Evolutionary conservation across 2,329 filamentous ascomycete genomes (phyloP).

Genomic region (Pseudogymnoascus sp.): DNA sequence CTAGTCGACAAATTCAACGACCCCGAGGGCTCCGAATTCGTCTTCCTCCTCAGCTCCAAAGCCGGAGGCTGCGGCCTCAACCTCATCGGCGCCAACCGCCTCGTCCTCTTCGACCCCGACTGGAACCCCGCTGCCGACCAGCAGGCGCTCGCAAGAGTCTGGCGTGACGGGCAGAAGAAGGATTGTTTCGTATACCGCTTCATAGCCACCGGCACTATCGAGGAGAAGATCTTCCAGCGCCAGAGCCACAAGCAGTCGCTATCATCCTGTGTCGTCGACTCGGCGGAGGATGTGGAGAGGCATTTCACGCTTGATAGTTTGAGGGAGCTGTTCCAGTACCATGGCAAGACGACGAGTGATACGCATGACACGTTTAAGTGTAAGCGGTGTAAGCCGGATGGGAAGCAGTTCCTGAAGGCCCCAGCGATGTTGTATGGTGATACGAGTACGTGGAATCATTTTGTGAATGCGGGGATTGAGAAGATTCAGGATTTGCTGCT

Average conservation of each 20-base stretch:
- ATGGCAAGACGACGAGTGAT: slow-evolving; percentile 74
- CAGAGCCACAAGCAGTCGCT: slow-evolving; percentile 97
- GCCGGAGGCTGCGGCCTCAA: slow-evolving; percentile 95
- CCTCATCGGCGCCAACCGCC: slow-evolving; percentile 84
- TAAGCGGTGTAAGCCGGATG: slow-evolving; percentile 84
- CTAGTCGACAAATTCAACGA: slow-evolving; percentile 97
- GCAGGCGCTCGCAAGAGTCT: slow-evolving; percentile 91
- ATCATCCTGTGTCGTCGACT: slow-evolving; percentile 93
- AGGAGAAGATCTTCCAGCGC: slow-evolving; percentile 98
- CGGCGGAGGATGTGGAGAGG: slow-evolving; percentile 90
- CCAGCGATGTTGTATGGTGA: slow-evolving; percentile 95
- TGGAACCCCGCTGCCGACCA: slow-evolving; percentile 99
- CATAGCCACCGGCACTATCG: slow-evolving; percentile 94
- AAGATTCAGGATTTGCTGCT: slow-evolving; percentile 86
- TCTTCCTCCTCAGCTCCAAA: slow-evolving; percentile 95
- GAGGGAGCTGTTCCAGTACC: slow-evolving; percentile 89
- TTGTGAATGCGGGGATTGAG: slow-evolving; percentile 69
- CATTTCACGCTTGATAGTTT: slow-evolving; percentile 91
- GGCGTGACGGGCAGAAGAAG: slow-evolving; percentile 98
- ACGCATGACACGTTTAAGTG: slow-evolving; percentile 99
- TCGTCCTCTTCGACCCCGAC: slow-evolving; percentile 92
- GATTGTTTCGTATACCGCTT: slow-evolving; percentile 99
- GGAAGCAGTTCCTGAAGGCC: slow-evolving; percentile 79
- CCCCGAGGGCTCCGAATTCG: slow-evolving; percentile 78
- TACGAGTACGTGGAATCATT: slow-evolving; percentile 99